These are phyloP conservation scores for Paraurostyla sp. DNA, from an alignment of 73 alveolate species.

Conservation along the genomic window DNA sequence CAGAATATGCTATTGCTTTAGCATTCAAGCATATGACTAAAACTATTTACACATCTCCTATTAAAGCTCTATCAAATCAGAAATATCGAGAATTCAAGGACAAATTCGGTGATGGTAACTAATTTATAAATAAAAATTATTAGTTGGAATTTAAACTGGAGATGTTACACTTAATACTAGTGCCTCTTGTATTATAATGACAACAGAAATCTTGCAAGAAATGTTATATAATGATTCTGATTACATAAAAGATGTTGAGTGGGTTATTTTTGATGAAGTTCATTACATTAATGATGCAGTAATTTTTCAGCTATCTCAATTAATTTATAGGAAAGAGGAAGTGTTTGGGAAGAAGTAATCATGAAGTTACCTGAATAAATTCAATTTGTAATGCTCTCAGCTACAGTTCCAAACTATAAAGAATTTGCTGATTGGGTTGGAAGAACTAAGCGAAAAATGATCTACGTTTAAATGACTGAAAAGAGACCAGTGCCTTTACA, in stretches of 20 bases:
- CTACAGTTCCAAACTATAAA: constrained; percentile 98
- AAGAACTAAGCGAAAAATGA: constrained; percentile 88
- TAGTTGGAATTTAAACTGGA: constrained; percentile 97
- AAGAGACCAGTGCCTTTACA: constrained; percentile 97
- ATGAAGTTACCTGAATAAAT: constrained; percentile 95
- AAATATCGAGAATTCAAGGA: constrained; percentile 96
- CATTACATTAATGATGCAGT: constrained; percentile 95
- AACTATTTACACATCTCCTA: constrained; percentile 98
- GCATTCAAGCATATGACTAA: constrained; percentile 92
- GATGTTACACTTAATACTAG: constrained; percentile 87
- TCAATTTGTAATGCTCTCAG: constrained; percentile 95
- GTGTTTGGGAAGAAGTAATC: constrained; percentile 99
- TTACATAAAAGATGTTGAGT: constrained; percentile 86
- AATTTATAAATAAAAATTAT: neutral
- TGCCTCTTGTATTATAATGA: constrained; percentile 97
- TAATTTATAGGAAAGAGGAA: constrained; percentile 92
- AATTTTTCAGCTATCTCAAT: neutral
- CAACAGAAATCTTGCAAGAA: constrained; percentile 97
- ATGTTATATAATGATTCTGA: constrained; percentile 92
- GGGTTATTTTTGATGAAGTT: constrained; percentile 98
- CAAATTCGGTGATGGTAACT: constrained; percentile 86
- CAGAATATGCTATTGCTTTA: constrained; percentile 99
- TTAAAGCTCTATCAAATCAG: constrained; percentile 97
- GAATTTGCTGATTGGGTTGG: constrained; percentile 99
- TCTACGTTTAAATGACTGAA: constrained; percentile 92